Percentiles rank a stretch among this genome's conserved stretches.
Conservation (phyloP, 2,329 filamentous ascomycete genomes). For the Coleophoma cylindrospora region DNA sequence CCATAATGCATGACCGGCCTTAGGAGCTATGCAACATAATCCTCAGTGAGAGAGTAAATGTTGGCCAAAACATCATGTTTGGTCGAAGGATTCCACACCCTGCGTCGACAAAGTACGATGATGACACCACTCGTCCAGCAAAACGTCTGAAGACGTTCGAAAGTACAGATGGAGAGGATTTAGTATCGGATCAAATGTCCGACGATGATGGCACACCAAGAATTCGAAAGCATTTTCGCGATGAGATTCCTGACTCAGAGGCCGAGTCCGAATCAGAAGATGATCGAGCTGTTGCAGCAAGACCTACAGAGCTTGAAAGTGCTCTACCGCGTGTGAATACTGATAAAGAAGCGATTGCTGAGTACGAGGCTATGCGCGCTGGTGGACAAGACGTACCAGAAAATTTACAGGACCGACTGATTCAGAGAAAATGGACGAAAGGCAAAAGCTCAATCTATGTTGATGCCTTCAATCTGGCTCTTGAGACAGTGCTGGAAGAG, state of each 20-base stretch:
- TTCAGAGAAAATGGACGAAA: constrained; percentile 60
- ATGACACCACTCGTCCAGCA: constrained; percentile 13
- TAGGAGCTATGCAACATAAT: constrained; percentile 10
- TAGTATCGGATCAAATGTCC: constrained; percentile 13
- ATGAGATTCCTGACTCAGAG: constrained; percentile 33
- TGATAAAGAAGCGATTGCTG: constrained; percentile 68
- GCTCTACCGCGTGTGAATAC: constrained; percentile 63
- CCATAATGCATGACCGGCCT: too few relatives aligned
- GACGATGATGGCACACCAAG: constrained; percentile 12
- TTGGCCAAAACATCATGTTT: constrained; percentile 17
- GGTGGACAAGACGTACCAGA: constrained; percentile 32
- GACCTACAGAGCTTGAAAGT: constrained; percentile 64
- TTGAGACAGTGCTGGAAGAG: constrained; percentile 84
- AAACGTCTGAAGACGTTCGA: constrained; percentile 23
- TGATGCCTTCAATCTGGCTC: constrained; percentile 90
- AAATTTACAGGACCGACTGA: constrained; percentile 42
- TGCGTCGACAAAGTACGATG: constrained; percentile 18
- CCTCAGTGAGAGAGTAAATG: constrained; percentile 8
- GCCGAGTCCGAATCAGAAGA: constrained; percentile 23
- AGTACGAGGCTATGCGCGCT: constrained; percentile 63
- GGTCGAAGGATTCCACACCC: constrained; percentile 18
- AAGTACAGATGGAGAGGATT: constrained; percentile 18
- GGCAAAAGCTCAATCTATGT: constrained; percentile 91
- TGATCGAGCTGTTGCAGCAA: constrained; percentile 25
- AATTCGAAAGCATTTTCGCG: constrained; percentile 9